Base-by-base conservation (phyloP, 106 monocot species). In the Dendrobium nobile region DNA sequence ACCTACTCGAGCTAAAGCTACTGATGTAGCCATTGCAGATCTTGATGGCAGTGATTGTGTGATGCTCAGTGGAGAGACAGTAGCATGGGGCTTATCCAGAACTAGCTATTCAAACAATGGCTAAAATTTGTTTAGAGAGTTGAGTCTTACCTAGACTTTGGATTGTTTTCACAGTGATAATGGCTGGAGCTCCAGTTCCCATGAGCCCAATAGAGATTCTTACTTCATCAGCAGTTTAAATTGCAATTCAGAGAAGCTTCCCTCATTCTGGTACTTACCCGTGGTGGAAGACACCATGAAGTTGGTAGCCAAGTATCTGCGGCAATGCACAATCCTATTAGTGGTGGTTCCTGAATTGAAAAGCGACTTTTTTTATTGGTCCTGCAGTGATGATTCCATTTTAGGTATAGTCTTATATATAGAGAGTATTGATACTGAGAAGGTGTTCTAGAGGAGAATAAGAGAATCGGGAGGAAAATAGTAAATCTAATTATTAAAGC, bases 21-120 rank as follows among this genome's bases (percentile, higher is more conserved):
- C 90, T 16, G 90, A 90, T 61, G 87, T 90, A 0, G 90, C 87
- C 3, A 90, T 87, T 61, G 87, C 90, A 11, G 90, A 87, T 58
- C 85, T 90, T 5, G 90, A 90, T 81, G 90, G 90, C 48, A 90
- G 88, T 9, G 90, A 90, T 67, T 90, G 90, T 68, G 88, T 90
- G 37, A 37, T 37, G 37, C 37, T 37, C 37, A 37, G 37, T 37
- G 37, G 37, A 37, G 37, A 37, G 37, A 91, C 88, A 22, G 93
- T 91, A 65, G 89, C 87, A n/a, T 31, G 93, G 93, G 48, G 93
- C 87, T 61, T 93, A 93, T 42, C 93, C 93, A 33, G 91, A 89
- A 47, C 81, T 84, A 33, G 93, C 93, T 31, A 91, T 93, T 24
- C 85, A 87, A 79, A 93, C 87, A 9, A 93, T 93, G 93, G 87